Evolutionary conservation across 1,139 yeast genomes (phyloP).

Genomic region (Candida buenavistaensis): DNA sequence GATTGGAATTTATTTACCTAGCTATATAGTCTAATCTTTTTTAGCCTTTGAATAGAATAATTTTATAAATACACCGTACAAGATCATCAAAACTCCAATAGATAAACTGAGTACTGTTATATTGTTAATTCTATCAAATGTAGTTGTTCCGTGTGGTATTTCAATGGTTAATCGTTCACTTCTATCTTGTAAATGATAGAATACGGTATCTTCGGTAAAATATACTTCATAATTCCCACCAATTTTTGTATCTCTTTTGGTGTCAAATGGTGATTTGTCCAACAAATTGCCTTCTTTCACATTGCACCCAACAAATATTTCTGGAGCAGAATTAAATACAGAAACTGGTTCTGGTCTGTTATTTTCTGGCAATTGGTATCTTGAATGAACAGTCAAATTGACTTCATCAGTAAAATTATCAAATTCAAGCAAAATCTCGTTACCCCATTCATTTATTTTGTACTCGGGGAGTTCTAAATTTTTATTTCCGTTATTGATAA

Average conservation of each 20-base stretch:
- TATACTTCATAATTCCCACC: constrained; percentile 40
- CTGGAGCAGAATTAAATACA: constrained; percentile 21
- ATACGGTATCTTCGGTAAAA: constrained; percentile 44
- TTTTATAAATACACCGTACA: constrained; percentile 9
- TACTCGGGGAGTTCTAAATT: constrained; percentile 49
- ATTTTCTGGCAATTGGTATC: constrained; percentile 36
- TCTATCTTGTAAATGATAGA: constrained; percentile 29
- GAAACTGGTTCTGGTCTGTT: constrained; percentile 10
- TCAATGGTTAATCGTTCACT: constrained; percentile 12
- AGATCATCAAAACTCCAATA: constrained; percentile 13
- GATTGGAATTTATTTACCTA: constrained; percentile 33
- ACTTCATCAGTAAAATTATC: constrained; percentile 15
- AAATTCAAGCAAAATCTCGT: constrained; percentile 36
- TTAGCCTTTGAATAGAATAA: constrained; percentile 7
- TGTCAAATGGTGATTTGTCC: constrained; percentile 40
- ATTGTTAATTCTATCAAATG: constrained; percentile 16
- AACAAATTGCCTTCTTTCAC: constrained; percentile 28
- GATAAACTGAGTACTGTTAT: constrained; percentile 17
- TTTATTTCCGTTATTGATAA: constrained; percentile 31
- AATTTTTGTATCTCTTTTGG: constrained; percentile 17
- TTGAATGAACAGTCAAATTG: constrained; percentile 36
- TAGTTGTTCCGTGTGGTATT: constrained; percentile 25
- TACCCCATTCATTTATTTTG: constrained; percentile 41
- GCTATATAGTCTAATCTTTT: background rate
- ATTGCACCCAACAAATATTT: constrained; percentile 36